Evolutionary conservation across 345 rosid genomes (phyloP).

Genomic region (sweet orange (Citrus sinensis)): DNA sequence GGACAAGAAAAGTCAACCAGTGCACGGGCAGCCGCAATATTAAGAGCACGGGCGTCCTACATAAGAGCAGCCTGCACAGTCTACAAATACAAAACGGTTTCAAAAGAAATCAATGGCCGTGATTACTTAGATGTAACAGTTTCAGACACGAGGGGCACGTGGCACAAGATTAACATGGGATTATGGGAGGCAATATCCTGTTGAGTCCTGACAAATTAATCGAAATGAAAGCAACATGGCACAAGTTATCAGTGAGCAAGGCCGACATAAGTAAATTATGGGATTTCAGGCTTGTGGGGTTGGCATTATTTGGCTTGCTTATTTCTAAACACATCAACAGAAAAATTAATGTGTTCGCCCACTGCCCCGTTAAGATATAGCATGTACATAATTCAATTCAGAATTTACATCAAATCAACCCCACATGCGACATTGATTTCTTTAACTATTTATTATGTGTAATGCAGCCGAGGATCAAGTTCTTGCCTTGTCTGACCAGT

Average conservation of each 20-base stretch:
- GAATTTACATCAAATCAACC: neutral
- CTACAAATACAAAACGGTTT: neutral
- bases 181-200: neutral
- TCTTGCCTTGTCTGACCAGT: neutral
- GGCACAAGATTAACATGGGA: neutral
- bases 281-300: neutral
- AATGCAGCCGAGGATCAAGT: neutral
- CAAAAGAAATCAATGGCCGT: neutral
- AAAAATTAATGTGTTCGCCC: neutral
- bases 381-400: neutral
- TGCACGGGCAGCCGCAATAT: constrained; percentile 11
- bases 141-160: neutral
- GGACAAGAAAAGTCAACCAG: neutral
- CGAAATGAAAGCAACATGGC: neutral
- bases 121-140: neutral
- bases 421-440: neutral
- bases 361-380: neutral
- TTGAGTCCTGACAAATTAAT: neutral
- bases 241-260: neutral
- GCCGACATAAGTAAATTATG: neutral
- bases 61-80: neutral
- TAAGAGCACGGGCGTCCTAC: constrained; percentile 10
- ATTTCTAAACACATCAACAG: neutral
- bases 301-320: neutral
- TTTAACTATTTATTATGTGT: neutral